A percentile compares a stretch with the other conserved stretches of the same genome.
Conservation (phyloP, 371 early-diverging fungal genomes). For the Dichotomocladium elegans region DNA sequence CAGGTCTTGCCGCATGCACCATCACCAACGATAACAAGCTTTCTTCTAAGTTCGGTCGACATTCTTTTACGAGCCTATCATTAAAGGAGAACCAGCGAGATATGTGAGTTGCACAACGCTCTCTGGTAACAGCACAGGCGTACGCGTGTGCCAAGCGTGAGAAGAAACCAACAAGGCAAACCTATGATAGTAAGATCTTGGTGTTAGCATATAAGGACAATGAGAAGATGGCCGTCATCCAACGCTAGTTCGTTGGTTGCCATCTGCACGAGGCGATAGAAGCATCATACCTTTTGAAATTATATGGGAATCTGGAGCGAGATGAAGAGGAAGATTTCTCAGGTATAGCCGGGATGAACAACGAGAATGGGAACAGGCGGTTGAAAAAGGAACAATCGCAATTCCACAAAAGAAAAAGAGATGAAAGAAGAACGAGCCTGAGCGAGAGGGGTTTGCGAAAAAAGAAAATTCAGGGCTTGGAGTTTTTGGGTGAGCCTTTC, state of each 20-base stretch:
- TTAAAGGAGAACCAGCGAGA: too few species aligned
- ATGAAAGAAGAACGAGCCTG: neutral
- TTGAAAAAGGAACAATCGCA: neutral
- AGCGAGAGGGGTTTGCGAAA: neutral
- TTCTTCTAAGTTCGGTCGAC: conserved; percentile 79
- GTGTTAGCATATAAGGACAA: too few species aligned
- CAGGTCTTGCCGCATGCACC: conserved; percentile 96
- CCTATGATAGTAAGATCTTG: too few species aligned
- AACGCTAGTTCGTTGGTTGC: neutral
- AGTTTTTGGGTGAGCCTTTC: too few species aligned
- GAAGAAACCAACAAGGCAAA: too few species aligned
- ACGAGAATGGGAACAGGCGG: neutral
- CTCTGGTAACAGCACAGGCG: neutral
- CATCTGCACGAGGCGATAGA: neutral
- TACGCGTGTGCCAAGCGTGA: neutral
- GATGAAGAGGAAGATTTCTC: neutral
- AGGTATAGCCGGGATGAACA: conserved; percentile 13
- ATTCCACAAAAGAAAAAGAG: conserved; percentile 1
- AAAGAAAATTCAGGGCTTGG: neutral
- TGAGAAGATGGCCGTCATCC: too few species aligned
- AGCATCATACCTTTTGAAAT: conserved; percentile 1
- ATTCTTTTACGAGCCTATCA: too few species aligned
- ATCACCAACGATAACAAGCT: conserved; percentile 94
- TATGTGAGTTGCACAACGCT: neutral
- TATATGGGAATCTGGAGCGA: conserved; percentile 9